Base-by-base conservation (phyloP, 1,284 basidiomycete species). In the Moesziomyces sp. region DNA sequence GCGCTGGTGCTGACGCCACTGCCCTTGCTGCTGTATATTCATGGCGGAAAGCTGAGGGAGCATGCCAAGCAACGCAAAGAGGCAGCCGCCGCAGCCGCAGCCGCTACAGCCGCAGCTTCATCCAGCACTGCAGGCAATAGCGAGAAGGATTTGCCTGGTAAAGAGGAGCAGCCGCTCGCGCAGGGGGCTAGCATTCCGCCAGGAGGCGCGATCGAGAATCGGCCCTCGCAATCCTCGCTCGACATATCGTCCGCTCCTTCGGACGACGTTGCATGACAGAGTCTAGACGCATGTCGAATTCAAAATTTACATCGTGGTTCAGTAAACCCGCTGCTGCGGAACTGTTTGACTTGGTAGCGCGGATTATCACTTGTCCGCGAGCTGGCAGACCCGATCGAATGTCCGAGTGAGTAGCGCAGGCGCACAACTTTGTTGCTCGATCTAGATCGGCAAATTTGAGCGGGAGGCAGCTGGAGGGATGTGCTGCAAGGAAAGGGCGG, bases 1-100 rank as follows among this genome's bases (percentile, higher is more conserved):
- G 69, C 64, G 28, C n/a, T 72, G 55, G 33, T 68, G 4, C 53
- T 72, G 53, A 72, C 64, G 21, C 70, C 70, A 19, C 30, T 73
- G 45, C 66, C 64, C 8, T 26, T 72, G 30, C 47, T 69, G 28
- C 60, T 73, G 6, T 73, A 68, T 53, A 51, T 67, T 11, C 58
- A 68, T 43, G 69, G 65, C 1, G 58, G 46, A 19, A 63, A 54
- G 44, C 18, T 70, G 42, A 49, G 61, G 28, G 67, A 70, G n/a
- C 60, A 64, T 8, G 61, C 57, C 10, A 51, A 33, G 28, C 53
- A 60, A 33, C 44, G 28, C 11, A 70, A 70, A 38, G 61, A 60
- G 24, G 60, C 60, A 16, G 60, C 60, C n/a, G 21, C 21, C 21
- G 52, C 60, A 24, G 63, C 62, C 23, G 52, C 56, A 5, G 51